Evolutionary conservation across 768 basidiomycete species (phyloP), one percentile per base, ranked within the genome.

Genomic region (Candolleomyces aberdarensis): DNA sequence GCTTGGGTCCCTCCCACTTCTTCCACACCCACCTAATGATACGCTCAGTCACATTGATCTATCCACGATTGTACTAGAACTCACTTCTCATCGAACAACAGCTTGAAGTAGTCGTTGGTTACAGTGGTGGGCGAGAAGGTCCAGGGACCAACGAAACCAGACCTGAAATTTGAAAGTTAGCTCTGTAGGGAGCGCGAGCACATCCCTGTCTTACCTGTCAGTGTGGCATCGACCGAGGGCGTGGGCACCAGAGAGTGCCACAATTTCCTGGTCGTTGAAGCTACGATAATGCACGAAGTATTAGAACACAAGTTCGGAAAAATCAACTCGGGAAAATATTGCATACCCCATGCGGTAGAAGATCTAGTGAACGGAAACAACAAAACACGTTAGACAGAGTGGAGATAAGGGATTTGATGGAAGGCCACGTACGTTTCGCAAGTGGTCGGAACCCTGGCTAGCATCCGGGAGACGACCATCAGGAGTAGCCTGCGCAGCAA

Each of bases 211-310:
- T 65, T 70, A 85, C 83, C 92, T 85, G 74, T 92, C 83, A 60
- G 80, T 60, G 80, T 99, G 96, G 83, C 94, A 96, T 71, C 96
- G 92, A 22, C 97, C 96, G 49, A 99, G 86, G 61, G 94, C 95
- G 70, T 99, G 96, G 41, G 93, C 95, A 63, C 96, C 96, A 22
- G 85, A 85, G 65, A 98, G 90, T 58, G 94, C 93, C 62, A 97
- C 96, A 54, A 98, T 98, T 77, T 98, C 96, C 75, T 92, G 93
- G 76, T 99, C 96, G 71, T 94, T 90, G 82, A 98, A 96, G 57
- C 80, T 81, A 43, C 32, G 22, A 56, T 31, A 53, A 11, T 58
- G 55, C 20, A n/a, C 47, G n/a, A 17, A 17, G 47, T 0, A 47
- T 63, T 26, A 64, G 51, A 19, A 32, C 53, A 19, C 58, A 54